These are phyloP conservation scores for Melastoma candidum DNA, from an alignment of 441 rosid genomes.

Conservation along the genomic window DNA sequence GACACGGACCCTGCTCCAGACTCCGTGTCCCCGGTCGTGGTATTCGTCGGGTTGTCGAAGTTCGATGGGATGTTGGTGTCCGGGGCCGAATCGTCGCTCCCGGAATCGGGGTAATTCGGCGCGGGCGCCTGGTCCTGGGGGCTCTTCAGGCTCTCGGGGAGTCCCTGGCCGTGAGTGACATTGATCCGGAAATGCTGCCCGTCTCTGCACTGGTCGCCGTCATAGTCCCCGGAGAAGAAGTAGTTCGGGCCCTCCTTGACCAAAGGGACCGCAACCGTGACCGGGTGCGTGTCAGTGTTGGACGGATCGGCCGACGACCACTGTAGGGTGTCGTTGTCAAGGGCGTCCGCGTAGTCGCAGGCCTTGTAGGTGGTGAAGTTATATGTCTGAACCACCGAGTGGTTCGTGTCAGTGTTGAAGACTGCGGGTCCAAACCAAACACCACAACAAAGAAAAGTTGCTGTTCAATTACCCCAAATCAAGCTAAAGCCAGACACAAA, in stretches of 20 bases:
- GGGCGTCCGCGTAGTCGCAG: conserved; percentile 62
- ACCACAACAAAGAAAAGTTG: neutral
- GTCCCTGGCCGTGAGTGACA: conserved; percentile 66
- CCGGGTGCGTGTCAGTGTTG: conserved; percentile 40
- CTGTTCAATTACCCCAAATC: too few species aligned
- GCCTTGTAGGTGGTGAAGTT: conserved; percentile 56
- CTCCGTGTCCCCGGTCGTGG: too few species aligned
- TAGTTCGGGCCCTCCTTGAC: conserved; percentile 59
- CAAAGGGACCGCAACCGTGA: conserved; percentile 59
- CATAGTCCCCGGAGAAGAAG: conserved; percentile 81
- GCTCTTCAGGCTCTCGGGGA: conserved; percentile 42
- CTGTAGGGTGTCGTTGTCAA: conserved; percentile 37
- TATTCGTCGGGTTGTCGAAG: conserved; percentile 42
- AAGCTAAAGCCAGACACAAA: neutral
- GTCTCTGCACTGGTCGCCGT: conserved; percentile 72
- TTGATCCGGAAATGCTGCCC: conserved; percentile 63
- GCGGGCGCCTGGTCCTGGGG: conserved; percentile 54
- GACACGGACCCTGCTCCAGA: too few species aligned
- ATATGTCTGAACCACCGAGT: conserved; percentile 81
- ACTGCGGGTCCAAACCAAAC: conserved; percentile 30
- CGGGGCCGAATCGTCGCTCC: conserved; percentile 57
- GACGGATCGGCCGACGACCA: conserved; percentile 81
- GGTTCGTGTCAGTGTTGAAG: conserved; percentile 79
- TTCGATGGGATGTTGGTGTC: conserved; percentile 70
- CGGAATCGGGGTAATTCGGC: conserved; percentile 39